Base-by-base conservation (phyloP, 257 asterid genomes). In the Leonotis leonurus region DNA sequence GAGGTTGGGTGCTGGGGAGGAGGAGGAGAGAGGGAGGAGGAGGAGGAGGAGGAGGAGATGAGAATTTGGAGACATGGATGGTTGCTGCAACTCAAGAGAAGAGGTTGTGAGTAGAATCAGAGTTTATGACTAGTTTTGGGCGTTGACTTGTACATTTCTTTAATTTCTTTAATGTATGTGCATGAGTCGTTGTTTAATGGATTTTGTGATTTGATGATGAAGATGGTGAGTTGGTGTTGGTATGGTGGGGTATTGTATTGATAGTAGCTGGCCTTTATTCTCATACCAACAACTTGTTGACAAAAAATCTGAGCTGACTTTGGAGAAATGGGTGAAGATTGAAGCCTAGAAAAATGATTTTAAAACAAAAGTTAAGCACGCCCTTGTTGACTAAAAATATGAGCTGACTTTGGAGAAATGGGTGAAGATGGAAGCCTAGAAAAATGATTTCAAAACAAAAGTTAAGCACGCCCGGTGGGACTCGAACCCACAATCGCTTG, bases 11-110 rank as follows among this genome's bases (percentile, higher is more conserved):
- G 43, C 7, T 12, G 73, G 53, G 14, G 32, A 36, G 0, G 78
- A 45, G 18, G 60, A 24, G 3, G 75, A 27, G 24, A 72, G 72
- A 16, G 64, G 55, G 44, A 14, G 44, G 0, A 29, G 41, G 43
- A 61, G 49, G 4, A 59, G 8, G 41, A 67, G 35, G 68, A 78
- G 60, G 46, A 43, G 9, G 50, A 59, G 2, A 9, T 41, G 3
- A 18, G 54, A 11, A 6, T 3, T 17, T 10, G 8, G 40, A 24
- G 58, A 49, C 73, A 70, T 70, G 49, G 16, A n/a, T 12, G 46
- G 5, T 14, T n/a, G 16, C 14, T n/a, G 16, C 20, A n/a, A 4
- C 18, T 13, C 7, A 39, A 36, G 43, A 13, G 9, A 33, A 29
- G 33, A 3, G 1, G 1, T n/a, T n/a, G n/a, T n/a, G n/a, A n/a